Percentiles rank a stretch among this genome's conserved stretches.
Evolutionary conservation across 2,329 filamentous ascomycete species (phyloP).

Genomic region (Phaeosphaeria sp.): DNA sequence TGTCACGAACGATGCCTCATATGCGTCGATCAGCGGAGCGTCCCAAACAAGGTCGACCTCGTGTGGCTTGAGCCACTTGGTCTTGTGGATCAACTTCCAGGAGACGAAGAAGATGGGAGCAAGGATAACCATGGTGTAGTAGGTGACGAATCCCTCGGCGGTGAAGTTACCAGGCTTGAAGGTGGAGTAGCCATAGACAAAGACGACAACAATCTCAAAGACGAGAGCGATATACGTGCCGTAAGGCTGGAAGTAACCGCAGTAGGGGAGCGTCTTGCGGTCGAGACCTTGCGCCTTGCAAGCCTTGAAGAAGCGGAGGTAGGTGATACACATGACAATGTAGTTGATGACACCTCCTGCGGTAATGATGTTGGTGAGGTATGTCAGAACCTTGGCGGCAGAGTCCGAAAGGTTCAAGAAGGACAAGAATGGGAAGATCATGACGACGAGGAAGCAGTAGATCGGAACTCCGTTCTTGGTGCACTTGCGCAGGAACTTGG

Average conservation of each 20-base stretch:
- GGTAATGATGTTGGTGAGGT: constrained; percentile 76
- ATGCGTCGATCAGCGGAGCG: constrained; percentile 48
- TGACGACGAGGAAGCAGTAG: constrained; percentile 71
- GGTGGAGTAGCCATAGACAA: constrained; percentile 62
- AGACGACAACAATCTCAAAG: constrained; percentile 58
- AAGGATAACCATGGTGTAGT: constrained; percentile 61
- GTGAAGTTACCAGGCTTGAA: constrained; percentile 57
- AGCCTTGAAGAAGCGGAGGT: constrained; percentile 64
- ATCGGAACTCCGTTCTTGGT: constrained; percentile 72
- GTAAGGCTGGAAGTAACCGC: constrained; percentile 57
- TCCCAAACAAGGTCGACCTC: constrained; percentile 58
- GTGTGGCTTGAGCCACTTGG: constrained; percentile 55
- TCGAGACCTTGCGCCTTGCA: constrained; percentile 56
- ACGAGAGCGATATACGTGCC: constrained; percentile 58
- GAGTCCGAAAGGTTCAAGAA: constrained; percentile 75
- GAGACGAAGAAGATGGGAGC: constrained; percentile 60
- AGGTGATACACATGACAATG: constrained; percentile 63
- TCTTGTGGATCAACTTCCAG: constrained; percentile 71
- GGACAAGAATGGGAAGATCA: constrained; percentile 72
- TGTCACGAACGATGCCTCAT: constrained; percentile 51
- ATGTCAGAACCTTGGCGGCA: constrained; percentile 71
- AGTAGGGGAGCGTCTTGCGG: constrained; percentile 57
- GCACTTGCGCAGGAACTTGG: constrained; percentile 63
- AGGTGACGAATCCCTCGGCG: constrained; percentile 59
- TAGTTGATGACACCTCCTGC: constrained; percentile 65